phyloP scores from a whole-genome alignment of 169 alveolate species.

The Fabrea salina region DNA sequence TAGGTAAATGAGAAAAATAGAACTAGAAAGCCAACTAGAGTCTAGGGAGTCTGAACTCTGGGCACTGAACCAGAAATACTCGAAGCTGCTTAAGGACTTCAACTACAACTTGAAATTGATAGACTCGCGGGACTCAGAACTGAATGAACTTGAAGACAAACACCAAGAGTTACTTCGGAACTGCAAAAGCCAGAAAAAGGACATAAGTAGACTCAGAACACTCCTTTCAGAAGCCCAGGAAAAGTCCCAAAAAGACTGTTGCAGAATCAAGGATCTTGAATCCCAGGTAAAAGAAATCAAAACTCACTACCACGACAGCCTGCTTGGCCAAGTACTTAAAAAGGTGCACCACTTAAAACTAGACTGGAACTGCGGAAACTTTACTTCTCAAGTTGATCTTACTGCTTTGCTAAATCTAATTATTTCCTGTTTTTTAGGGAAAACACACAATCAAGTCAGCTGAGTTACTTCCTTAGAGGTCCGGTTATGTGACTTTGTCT shows the following conservation, averaged over 20 bases:
- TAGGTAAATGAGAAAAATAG: neutral
- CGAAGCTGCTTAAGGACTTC: neutral
- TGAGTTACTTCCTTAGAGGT: too few relatives aligned
- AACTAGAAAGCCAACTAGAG: neutral
- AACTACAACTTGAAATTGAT: slow-evolving; percentile 9
- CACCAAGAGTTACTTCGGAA: neutral
- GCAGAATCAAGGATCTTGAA: neutral
- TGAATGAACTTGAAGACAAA: neutral
- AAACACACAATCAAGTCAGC: too few relatives aligned
- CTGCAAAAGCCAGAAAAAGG: neutral
- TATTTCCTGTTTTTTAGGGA: too few relatives aligned
- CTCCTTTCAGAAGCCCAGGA: neutral
- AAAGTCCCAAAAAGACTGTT: neutral
- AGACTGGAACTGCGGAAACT: too few relatives aligned
- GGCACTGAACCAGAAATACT: neutral
- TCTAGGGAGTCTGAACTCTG: neutral
- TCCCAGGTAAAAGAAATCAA: too few relatives aligned
- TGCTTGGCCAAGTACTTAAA: too few relatives aligned
- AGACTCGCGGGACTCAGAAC: slow-evolving; percentile 4
- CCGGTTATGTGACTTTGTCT: too few relatives aligned
- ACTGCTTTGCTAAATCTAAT: too few relatives aligned
- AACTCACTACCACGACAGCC: too few relatives aligned
- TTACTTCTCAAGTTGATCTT: too few relatives aligned
- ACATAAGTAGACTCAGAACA: neutral
- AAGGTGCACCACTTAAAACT: too few relatives aligned